These are phyloP conservation scores for Clarireedia sp. DNA, from an alignment of 2,329 filamentous ascomycete species.

Conservation along the genomic window DNA sequence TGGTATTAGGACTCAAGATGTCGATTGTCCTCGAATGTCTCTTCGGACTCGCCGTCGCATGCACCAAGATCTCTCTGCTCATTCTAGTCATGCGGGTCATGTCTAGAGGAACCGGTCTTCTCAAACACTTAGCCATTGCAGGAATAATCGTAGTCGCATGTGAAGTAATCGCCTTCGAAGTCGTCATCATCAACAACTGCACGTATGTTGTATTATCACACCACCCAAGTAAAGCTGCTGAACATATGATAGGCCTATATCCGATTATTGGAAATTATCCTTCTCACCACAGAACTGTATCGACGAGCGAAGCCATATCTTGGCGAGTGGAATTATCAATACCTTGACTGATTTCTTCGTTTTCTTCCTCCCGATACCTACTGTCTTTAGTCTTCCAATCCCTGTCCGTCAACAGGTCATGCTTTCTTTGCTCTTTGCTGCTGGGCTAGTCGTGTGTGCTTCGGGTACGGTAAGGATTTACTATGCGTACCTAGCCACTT, in stretches of 20 bases:
- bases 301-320: conserved; percentile 41
- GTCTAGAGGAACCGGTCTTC: conserved; percentile 27
- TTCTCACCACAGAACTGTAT: conserved; percentile 33
- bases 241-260: conserved; percentile 28
- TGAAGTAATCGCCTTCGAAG: conserved; percentile 28
- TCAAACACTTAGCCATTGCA: conserved; percentile 24
- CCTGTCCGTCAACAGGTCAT: conserved; percentile 39
- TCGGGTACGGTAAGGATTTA: conserved; percentile 32
- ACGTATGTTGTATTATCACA: conserved; percentile 25
- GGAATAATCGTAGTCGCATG: conserved; percentile 29
- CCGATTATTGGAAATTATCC: conserved; percentile 32
- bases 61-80: conserved; percentile 33
- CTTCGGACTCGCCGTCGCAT: conserved; percentile 30
- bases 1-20: conserved; percentile 30
- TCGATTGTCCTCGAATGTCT: conserved; percentile 32
- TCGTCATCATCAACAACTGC: conserved; percentile 34
- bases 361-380: conserved; percentile 41
- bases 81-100: conserved; percentile 30
- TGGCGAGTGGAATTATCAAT: conserved; percentile 48
- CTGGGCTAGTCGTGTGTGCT: conserved; percentile 38
- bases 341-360: conserved; percentile 49
- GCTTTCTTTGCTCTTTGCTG: conserved; percentile 39
- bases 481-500: conserved; percentile 26
- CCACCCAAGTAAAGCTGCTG: background rate
- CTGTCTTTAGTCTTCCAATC: conserved; percentile 37